Conservation (phyloP, 306 rosid genomes). For the Acacia confusa region DNA sequence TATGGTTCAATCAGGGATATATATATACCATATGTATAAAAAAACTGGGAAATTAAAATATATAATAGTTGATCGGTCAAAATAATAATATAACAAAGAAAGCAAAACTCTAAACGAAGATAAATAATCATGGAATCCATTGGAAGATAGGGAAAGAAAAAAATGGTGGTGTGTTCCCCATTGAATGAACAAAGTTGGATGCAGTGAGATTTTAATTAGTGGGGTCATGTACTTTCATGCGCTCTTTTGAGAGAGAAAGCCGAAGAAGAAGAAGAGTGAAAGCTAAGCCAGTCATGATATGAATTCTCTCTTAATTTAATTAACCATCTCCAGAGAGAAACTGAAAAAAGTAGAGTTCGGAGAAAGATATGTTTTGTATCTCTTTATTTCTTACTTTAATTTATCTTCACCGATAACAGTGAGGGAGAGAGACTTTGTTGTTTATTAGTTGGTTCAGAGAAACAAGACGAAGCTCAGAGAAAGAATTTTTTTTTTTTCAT, state of each 20-base stretch:
- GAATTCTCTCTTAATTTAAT: not conserved
- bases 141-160: slow-evolving; percentile 8
- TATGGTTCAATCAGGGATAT: no score
- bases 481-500: not conserved
- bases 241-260: not conserved
- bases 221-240: slow-evolving; percentile 23
- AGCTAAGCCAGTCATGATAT: not conserved
- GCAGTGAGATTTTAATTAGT: slow-evolving; percentile 1
- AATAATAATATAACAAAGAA: not conserved
- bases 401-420: not conserved
- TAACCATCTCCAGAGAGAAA: not conserved
- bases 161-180: slow-evolving; percentile 27
- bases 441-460: not conserved
- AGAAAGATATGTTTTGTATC: not conserved
- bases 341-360: not conserved
- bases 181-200: slow-evolving; percentile 24
- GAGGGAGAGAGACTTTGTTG: not conserved
- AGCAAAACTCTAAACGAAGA: not conserved
- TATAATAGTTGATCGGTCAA: slow-evolving; percentile 29
- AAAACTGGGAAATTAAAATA: not conserved
- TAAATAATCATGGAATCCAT: slow-evolving; percentile 20
- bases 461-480: not conserved
- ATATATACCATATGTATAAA: not conserved
- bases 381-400: not conserved
- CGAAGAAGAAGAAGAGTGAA: not conserved